Evolutionary conservation across 2,329 filamentous ascomycete genomes (phyloP).

Genomic region (Cryphonectria naterciae): DNA sequence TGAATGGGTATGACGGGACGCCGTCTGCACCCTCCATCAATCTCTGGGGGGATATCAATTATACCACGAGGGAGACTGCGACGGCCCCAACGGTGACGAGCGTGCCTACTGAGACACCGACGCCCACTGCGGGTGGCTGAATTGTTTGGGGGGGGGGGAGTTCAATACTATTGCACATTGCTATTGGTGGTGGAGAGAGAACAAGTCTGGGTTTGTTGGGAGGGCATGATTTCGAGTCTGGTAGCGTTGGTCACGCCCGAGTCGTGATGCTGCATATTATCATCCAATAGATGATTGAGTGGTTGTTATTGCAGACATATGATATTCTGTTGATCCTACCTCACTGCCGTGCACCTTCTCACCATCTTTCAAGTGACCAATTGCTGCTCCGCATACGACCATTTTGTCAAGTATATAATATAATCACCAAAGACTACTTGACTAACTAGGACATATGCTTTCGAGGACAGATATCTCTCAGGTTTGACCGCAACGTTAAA

Average conservation of each 20-base stretch:
- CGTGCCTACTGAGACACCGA: slow-evolving; percentile 1
- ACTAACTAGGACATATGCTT: too few species aligned
- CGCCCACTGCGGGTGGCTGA: background rate
- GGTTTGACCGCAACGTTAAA: too few species aligned
- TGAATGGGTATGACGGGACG: slow-evolving; percentile 2
- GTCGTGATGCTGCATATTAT: background rate
- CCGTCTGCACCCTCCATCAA: background rate
- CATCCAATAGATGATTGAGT: background rate
- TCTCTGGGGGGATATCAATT: slow-evolving; percentile 7
- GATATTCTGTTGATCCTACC: background rate
- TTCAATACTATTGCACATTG: background rate
- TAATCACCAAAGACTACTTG: too few species aligned
- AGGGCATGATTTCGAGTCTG: background rate
- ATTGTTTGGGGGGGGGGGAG: background rate
- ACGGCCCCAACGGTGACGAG: slow-evolving; percentile 3
- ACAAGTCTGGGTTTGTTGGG: background rate
- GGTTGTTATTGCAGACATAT: background rate
- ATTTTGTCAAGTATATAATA: too few species aligned
- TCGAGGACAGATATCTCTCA: too few species aligned
- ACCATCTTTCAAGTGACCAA: background rate
- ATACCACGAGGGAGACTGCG: background rate
- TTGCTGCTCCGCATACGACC: too few species aligned
- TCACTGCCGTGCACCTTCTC: background rate
- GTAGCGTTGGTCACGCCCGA: background rate
- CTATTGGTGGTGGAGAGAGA: background rate